Conservation (phyloP, 768 basidiomycete genomes). For the Rhizopogon roseolus region DNA sequence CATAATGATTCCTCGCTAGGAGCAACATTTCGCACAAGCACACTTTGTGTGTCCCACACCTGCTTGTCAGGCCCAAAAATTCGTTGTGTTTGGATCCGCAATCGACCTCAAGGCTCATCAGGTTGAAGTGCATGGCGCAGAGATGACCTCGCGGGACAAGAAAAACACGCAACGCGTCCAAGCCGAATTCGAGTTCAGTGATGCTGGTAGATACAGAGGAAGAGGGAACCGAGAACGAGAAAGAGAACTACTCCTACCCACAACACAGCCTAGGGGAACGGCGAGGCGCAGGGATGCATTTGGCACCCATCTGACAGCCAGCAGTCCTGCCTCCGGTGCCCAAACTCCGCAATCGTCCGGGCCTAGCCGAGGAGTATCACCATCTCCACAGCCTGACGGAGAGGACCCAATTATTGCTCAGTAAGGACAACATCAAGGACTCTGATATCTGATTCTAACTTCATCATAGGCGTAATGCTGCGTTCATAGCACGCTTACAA, state of each 20-base stretch:
- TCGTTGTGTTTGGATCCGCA: slow-evolving; percentile 86
- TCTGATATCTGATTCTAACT: neutral
- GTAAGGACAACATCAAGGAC: slow-evolving; percentile 32
- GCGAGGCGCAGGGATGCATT: slow-evolving; percentile 58
- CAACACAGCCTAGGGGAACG: slow-evolving; percentile 24
- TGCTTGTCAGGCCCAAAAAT: slow-evolving; percentile 79
- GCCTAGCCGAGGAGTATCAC: slow-evolving; percentile 24
- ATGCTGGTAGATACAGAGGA: slow-evolving; percentile 44
- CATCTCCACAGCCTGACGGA: slow-evolving; percentile 21
- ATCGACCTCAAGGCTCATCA: slow-evolving; percentile 91
- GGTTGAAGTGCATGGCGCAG: slow-evolving; percentile 76
- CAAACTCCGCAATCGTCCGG: slow-evolving; percentile 9
- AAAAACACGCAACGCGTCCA: slow-evolving; percentile 65
- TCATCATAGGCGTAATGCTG: slow-evolving; percentile 53
- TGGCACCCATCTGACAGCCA: slow-evolving; percentile 51
- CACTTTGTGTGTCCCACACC: slow-evolving; percentile 78
- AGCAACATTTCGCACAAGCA: slow-evolving; percentile 66
- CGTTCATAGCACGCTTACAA: slow-evolving; percentile 61
- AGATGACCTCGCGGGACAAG: slow-evolving; percentile 66
- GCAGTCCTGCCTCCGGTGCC: slow-evolving; percentile 15
- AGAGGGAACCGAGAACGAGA: slow-evolving; percentile 39
- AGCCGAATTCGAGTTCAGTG: slow-evolving; percentile 64
- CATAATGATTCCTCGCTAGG: slow-evolving; percentile 34
- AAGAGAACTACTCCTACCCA: slow-evolving; percentile 43
- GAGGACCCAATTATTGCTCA: slow-evolving; percentile 48